phyloP scores from a whole-genome alignment of 768 basidiomycete genomes.

The Rossbeevera mucosa region DNA sequence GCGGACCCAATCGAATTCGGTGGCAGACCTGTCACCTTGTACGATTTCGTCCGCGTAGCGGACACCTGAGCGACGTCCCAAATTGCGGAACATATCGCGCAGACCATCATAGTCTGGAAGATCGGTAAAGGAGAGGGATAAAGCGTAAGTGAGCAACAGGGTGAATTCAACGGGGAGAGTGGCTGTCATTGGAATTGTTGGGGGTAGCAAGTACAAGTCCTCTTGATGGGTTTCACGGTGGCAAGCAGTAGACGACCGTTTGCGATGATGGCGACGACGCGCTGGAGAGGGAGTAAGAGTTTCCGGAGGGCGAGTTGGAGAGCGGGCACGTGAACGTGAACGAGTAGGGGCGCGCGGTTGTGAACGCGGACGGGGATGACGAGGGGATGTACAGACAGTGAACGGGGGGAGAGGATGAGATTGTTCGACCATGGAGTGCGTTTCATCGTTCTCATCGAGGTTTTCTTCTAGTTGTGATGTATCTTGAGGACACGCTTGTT shows the following conservation, averaged over 20 bases:
- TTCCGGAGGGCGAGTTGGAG: conserved; percentile 6
- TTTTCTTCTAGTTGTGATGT: conserved; percentile 8
- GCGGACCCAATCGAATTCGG: conserved; percentile 45
- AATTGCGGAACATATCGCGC: conserved; percentile 61
- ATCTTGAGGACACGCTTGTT: conserved; percentile 1
- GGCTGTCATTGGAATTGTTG: conserved; percentile 56
- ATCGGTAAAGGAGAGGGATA: conserved; percentile 82
- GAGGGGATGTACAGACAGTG: conserved; percentile 5
- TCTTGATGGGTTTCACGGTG: conserved; percentile 15
- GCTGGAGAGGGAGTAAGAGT: conserved; percentile 18
- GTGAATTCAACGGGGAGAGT: conserved; percentile 80
- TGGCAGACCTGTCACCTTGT: conserved; percentile 15
- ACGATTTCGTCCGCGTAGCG: conserved; percentile 29
- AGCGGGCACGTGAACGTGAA: conserved; percentile 5
- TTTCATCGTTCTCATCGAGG: conserved; percentile 6
- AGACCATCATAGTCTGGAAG: conserved; percentile 85
- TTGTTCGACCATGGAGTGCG: conserved; percentile 11
- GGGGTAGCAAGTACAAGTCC: conserved; percentile 5
- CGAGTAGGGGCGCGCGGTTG: conserved; percentile 17
- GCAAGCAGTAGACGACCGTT: conserved; percentile 16
- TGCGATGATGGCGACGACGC: conserved; percentile 16
- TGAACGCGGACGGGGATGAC: conserved; percentile 13
- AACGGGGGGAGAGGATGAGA: conserved; percentile 13
- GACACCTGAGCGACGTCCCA: conserved; percentile 51
- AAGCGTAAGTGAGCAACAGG: conserved; percentile 71